A percentile compares a stretch with the other conserved stretches of the same genome.
Conservation (phyloP, 78 protist species). For the Acrasis kona region DNA sequence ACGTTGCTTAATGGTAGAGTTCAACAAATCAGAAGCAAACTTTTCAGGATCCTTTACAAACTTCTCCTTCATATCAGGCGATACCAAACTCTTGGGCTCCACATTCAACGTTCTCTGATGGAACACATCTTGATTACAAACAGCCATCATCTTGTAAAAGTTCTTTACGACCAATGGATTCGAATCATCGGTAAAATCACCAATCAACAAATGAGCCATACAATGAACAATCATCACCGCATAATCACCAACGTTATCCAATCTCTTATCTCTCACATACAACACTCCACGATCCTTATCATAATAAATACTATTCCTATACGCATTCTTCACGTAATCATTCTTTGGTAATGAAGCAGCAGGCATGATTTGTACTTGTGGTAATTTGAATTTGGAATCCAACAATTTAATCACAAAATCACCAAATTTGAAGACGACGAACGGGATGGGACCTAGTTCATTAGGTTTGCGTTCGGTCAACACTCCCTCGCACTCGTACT, state of each 20-base stretch:
- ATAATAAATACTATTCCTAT: background rate
- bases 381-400: background rate
- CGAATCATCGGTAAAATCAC: constrained; percentile 3
- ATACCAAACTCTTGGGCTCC: too few species aligned
- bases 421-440: constrained; percentile 7
- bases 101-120: too few species aligned
- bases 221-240: background rate
- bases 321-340: background rate
- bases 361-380: background rate
- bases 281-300: background rate
- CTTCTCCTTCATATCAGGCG: too few species aligned
- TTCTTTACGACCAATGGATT: constrained; percentile 2
- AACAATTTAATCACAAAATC: background rate
- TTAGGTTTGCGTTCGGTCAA: background rate
- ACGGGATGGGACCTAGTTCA: background rate
- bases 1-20: too few species aligned
- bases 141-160: too few species aligned
- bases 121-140: too few species aligned
- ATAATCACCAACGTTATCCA: constrained; percentile 12
- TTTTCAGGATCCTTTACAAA: too few species aligned
- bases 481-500: background rate
- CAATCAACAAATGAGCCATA: background rate
- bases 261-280: background rate
- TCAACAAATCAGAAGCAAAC: too few species aligned
- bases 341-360: background rate